phyloP scores from a whole-genome alignment of 129 eudicot species.

The Artemisia tridentata region DNA sequence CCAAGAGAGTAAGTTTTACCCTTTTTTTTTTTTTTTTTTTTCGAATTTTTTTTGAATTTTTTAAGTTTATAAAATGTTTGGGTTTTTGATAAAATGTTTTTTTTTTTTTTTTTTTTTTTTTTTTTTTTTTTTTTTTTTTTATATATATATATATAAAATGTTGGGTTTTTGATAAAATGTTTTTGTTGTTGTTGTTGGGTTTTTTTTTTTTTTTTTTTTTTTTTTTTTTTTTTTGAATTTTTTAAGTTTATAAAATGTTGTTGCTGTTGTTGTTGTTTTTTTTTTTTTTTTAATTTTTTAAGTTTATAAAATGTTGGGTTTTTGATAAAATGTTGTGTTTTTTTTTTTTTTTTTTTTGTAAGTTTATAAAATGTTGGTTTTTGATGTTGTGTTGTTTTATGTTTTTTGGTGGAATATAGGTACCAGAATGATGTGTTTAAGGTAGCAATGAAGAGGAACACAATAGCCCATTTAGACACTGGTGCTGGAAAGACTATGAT shows the following conservation, averaged over 20 bases:
- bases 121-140: too few species aligned
- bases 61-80: too few species aligned
- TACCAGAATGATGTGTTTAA: slow-evolving; percentile 50
- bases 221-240: too few species aligned
- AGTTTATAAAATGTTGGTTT: background rate
- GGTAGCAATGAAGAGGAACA: slow-evolving; percentile 60
- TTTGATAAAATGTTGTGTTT: background rate
- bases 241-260: background rate
- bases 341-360: background rate
- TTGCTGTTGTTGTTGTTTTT: background rate
- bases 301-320: background rate
- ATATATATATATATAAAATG: too few species aligned
- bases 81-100: background rate
- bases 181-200: background rate
- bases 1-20: slow-evolving; percentile 39
- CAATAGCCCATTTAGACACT: slow-evolving; percentile 62
- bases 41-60: background rate
- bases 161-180: background rate
- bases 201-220: too few species aligned
- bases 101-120: too few species aligned
- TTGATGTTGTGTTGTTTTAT: too few species aligned
- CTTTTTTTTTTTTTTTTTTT: background rate
- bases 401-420: slow-evolving; percentile 30
- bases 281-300: background rate
- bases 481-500: slow-evolving; percentile 61